Percentiles rank a stretch among this genome's conserved stretches.
Evolutionary conservation across 139 green algal genomes (phyloP).

Genomic region (Zygnema circumcarinatum): DNA sequence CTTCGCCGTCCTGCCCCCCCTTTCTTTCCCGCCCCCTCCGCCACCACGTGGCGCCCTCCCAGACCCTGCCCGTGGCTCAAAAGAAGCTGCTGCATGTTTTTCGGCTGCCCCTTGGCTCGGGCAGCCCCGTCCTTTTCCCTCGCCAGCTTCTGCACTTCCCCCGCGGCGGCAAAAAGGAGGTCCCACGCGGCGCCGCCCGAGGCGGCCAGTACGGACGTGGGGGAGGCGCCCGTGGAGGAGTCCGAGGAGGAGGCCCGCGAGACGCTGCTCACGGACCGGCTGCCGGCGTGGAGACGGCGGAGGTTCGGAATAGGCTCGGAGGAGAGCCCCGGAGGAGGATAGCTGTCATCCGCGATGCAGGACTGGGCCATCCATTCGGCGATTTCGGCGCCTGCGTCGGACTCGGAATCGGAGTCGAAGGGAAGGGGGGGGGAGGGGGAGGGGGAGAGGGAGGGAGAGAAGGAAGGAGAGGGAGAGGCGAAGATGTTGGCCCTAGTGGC

Average conservation of each 20-base stretch:
- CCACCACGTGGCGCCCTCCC: not conserved
- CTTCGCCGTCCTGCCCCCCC: not conserved
- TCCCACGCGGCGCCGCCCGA: not conserved
- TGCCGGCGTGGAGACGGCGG: not conserved
- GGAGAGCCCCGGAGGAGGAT: not conserved
- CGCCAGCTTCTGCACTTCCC: not conserved
- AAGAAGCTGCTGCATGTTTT: not conserved
- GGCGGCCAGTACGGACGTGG: not conserved
- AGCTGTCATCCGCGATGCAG: not conserved
- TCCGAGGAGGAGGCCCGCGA: not conserved
- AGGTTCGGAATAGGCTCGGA: not conserved
- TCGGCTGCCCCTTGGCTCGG: not conserved
- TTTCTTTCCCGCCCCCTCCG: not conserved
- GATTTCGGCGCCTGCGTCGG: not conserved
- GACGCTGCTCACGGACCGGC: not conserved
- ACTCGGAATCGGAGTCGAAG: not conserved
- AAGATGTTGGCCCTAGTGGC: not conserved
- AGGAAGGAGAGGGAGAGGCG: not conserved
- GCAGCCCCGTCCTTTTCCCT: not conserved
- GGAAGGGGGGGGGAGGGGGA: not conserved
- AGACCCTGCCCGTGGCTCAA: not conserved
- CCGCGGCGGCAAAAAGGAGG: not conserved
- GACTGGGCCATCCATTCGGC: slow-evolving; percentile 23
- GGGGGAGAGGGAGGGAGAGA: not conserved
- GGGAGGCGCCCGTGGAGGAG: not conserved